Percentiles rank a stretch among this genome's conserved stretches.
Evolutionary conservation across 169 alveolate genomes (phyloP).

Genomic region (Plasmodium knowlesi): DNA sequence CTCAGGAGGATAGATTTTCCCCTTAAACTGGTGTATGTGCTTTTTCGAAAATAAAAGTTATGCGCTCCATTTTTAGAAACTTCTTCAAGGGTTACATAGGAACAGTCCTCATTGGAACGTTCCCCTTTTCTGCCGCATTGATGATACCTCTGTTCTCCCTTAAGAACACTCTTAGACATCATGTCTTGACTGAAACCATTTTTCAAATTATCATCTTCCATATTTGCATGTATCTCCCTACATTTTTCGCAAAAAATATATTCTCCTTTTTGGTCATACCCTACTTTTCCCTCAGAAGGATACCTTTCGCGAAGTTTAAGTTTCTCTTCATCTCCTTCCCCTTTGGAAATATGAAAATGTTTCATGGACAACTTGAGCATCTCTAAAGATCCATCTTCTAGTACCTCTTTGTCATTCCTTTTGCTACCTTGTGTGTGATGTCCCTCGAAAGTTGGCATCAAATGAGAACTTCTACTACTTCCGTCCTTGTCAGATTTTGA

Average conservation of each 20-base stretch:
- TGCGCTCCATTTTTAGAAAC: neutral
- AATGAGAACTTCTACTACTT: neutral
- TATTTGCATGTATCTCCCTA: constrained; percentile 4
- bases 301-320: neutral
- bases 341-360: neutral
- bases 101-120: neutral
- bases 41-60: neutral
- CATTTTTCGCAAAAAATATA: neutral
- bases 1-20: neutral
- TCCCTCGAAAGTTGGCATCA: neutral
- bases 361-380: neutral
- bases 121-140: neutral
- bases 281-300: neutral
- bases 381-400: neutral
- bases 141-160: neutral
- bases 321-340: neutral
- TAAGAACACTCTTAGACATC: neutral
- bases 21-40: neutral
- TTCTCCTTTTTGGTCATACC: neutral
- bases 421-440: neutral
- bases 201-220: neutral
- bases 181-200: neutral
- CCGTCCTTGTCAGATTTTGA: neutral
- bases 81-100: neutral
- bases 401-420: neutral